Evolutionary conservation across 176 grass and related monocot species (phyloP).

Genomic region (Guadua angustifolia): DNA sequence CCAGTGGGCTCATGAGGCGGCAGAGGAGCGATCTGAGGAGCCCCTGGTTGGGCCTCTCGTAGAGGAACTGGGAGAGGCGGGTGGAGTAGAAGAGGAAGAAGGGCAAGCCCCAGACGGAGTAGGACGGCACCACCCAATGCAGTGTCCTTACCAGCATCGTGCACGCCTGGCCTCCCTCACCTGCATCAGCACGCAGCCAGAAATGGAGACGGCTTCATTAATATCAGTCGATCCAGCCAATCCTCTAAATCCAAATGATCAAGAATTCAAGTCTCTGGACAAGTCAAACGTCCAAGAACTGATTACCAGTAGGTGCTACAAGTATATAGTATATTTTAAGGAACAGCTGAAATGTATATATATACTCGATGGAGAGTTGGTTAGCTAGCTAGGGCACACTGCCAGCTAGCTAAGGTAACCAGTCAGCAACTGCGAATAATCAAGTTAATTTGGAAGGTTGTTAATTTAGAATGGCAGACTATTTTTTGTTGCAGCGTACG

Average conservation of each 20-base stretch:
- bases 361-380: neutral
- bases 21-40: constrained; percentile 68
- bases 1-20: constrained; percentile 70
- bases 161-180: constrained; percentile 70
- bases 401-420: neutral
- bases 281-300: neutral
- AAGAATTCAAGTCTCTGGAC: neutral
- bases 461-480: constrained; percentile 11
- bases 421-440: neutral
- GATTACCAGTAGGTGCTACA: neutral
- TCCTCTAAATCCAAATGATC: neutral
- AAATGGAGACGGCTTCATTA: neutral
- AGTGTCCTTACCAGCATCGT: constrained; percentile 88
- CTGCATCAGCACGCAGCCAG: constrained; percentile 35
- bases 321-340: neutral
- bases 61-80: constrained; percentile 78
- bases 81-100: constrained; percentile 97
- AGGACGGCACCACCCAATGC: constrained; percentile 96
- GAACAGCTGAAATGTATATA: neutral
- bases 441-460: neutral
- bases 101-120: constrained; percentile 95
- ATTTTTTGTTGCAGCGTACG: neutral
- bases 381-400: no score
- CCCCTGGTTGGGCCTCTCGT: constrained; percentile 81
- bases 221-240: neutral